phyloP scores from a whole-genome alignment of 805 yeast genomes.

The Saccharomycopsis sp. region DNA sequence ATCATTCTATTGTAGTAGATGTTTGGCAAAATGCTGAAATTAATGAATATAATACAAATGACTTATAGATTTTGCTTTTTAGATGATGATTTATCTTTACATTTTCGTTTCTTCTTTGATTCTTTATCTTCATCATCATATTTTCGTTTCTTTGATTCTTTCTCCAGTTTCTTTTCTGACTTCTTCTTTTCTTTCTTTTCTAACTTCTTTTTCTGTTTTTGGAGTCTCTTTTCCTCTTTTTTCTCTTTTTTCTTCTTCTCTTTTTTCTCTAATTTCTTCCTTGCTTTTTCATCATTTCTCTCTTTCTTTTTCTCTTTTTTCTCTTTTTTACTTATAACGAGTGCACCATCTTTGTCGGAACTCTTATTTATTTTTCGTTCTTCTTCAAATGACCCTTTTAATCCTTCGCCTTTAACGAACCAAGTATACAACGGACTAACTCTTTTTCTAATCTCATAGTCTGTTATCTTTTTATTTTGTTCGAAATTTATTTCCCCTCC shows the following conservation, averaged over 20 bases:
- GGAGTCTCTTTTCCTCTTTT: conserved; percentile 9
- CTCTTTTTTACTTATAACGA: not conserved
- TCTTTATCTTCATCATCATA: no score
- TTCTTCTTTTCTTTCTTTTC: conserved; percentile 1
- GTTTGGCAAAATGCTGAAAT: no score
- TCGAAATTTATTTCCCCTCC: conserved; percentile 36
- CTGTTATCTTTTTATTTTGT: conserved; percentile 41
- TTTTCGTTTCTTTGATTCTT: not conserved
- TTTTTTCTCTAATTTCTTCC: conserved; percentile 18
- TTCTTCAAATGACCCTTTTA: conserved; percentile 54
- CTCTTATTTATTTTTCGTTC: conserved; percentile 12
- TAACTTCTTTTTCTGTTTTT: conserved; percentile 5
- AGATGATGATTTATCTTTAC: no score
- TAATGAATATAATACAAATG: no score
- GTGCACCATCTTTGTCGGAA: not conserved
- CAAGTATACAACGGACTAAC: conserved; percentile 68
- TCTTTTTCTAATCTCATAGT: conserved; percentile 36
- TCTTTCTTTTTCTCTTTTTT: conserved; percentile 17
- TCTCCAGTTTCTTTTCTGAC: not conserved
- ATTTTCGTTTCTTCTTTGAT: no score
- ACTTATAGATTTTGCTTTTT: no score
- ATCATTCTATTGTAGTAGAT: no score
- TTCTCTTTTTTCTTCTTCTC: conserved; percentile 2
- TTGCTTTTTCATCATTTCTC: conserved; percentile 20
- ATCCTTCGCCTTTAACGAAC: conserved; percentile 83